These are phyloP conservation scores for Cercospora sesami DNA, from an alignment of 2,329 filamentous ascomycete species.

Conservation along the genomic window DNA sequence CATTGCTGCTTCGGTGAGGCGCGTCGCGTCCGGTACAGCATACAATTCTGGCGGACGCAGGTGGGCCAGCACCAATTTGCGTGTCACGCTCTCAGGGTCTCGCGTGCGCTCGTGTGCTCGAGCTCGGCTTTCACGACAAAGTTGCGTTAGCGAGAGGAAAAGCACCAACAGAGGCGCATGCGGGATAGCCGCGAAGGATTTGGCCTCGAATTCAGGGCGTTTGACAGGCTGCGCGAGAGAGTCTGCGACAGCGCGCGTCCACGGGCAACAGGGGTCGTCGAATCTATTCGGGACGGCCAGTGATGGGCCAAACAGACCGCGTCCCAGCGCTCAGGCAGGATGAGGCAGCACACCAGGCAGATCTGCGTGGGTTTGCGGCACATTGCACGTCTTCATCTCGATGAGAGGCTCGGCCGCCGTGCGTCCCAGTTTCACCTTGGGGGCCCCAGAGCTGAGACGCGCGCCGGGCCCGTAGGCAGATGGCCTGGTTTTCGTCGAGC, in stretches of 20 bases:
- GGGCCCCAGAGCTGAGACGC: background rate
- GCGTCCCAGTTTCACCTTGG: background rate
- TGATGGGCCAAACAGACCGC: background rate
- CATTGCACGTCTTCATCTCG: conserved; percentile 9
- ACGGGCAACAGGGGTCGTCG: background rate
- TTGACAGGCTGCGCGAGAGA: background rate
- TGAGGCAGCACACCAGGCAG: background rate
- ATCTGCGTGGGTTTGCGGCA: conserved; percentile 1
- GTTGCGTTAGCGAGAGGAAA: background rate
- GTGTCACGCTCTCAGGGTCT: background rate
- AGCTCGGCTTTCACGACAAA: background rate
- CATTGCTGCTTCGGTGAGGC: background rate
- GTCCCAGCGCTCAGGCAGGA: background rate
- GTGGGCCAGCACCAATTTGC: background rate
- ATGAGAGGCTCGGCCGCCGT: conserved; percentile 5
- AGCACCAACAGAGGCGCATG: background rate
- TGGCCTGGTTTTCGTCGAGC: background rate
- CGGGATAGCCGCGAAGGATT: conserved; percentile 7
- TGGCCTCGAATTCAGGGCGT: background rate
- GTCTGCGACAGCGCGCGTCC: background rate
- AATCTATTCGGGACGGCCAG: background rate
- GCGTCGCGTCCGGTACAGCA: background rate
- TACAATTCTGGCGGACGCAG: background rate
- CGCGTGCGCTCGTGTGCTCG: background rate
- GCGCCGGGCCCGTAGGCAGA: background rate